Evolutionary conservation across 495 filamentous ascomycete species (phyloP).

Genomic region (Lasiosphaeria hispida): DNA sequence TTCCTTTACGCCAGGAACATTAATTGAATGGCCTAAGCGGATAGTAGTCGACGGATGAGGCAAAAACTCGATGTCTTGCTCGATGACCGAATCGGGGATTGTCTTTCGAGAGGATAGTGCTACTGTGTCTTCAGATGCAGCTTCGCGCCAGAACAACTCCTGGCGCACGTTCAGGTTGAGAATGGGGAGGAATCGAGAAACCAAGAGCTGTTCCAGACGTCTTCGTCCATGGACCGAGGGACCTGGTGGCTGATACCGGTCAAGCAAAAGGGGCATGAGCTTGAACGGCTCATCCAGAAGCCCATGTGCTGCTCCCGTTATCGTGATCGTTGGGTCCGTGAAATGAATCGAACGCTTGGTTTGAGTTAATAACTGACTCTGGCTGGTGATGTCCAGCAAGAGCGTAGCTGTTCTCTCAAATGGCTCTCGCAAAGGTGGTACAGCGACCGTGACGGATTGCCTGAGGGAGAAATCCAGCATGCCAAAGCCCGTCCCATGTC

Average conservation of each 20-base stretch:
- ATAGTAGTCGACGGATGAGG: slow-evolving; percentile 20
- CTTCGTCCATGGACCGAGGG: slow-evolving; percentile 22
- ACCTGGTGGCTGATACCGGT: slow-evolving; percentile 27
- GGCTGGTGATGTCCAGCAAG: neutral
- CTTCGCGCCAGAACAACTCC: slow-evolving; percentile 22
- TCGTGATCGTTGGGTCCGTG: slow-evolving; percentile 21
- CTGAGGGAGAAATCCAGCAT: slow-evolving; percentile 34
- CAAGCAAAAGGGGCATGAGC: slow-evolving; percentile 17
- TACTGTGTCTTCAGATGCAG: neutral
- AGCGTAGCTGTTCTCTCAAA: slow-evolving; percentile 9
- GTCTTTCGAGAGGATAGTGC: neutral
- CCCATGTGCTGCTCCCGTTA: slow-evolving; percentile 25
- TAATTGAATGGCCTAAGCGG: slow-evolving; percentile 24
- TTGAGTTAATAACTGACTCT: neutral
- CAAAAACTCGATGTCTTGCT: slow-evolving; percentile 26
- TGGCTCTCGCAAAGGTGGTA: slow-evolving; percentile 31
- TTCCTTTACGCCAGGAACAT: slow-evolving; percentile 4
- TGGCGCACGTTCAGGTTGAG: slow-evolving; percentile 22
- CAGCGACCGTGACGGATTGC: slow-evolving; percentile 35
- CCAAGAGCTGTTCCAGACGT: slow-evolving; percentile 23
- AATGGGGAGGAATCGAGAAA: slow-evolving; percentile 21
- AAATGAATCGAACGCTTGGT: slow-evolving; percentile 8
- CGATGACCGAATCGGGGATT: slow-evolving; percentile 18
- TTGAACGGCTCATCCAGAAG: slow-evolving; percentile 26
- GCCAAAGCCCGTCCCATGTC: neutral